Evolutionary conservation across 73 alveolate species (phyloP).

Genomic region (Breviolum minutum): DNA sequence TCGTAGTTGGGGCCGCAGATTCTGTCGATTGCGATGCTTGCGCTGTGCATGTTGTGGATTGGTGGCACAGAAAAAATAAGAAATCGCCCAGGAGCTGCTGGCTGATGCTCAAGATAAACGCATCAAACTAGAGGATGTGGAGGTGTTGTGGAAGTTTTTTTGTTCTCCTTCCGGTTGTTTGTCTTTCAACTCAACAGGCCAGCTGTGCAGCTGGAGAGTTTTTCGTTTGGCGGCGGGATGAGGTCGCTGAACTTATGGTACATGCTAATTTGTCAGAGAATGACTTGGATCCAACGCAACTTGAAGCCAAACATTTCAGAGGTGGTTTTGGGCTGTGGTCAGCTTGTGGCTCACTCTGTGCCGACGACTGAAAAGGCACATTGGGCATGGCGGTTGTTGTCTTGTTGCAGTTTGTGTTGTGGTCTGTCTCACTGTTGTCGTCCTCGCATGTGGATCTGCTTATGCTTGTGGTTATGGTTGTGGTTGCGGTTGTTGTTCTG

Average conservation of each 20-base stretch:
- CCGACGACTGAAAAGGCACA: not conserved
- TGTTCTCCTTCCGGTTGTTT: not conserved
- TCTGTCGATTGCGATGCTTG: not conserved
- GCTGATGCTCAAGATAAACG: conserved; percentile 39
- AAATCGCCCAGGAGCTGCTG: conserved; percentile 30
- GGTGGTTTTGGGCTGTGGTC: conserved; percentile 84
- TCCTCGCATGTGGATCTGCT: too few species aligned
- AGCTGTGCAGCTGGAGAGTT: conserved; percentile 82
- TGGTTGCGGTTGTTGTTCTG: too few species aligned
- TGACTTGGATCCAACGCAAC: too few species aligned
- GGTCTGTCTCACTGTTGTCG: too few species aligned
- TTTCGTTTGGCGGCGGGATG: conserved; percentile 87
- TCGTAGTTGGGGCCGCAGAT: conserved; percentile 15
- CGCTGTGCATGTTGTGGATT: not conserved
- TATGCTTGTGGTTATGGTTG: too few species aligned
- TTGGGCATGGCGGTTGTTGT: too few species aligned
- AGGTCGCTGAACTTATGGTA: not conserved
- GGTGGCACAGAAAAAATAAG: not conserved
- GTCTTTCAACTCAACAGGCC: not conserved
- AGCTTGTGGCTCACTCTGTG: conserved; percentile 82
- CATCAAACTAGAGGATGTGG: conserved; percentile 58
- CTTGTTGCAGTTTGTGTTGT: too few species aligned
- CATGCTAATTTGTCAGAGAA: not conserved
- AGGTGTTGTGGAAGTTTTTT: not conserved
- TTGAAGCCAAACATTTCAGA: not conserved